Base-by-base conservation (phyloP, 2,329 filamentous ascomycete species). In the Colletotrichum spinosum region DNA sequence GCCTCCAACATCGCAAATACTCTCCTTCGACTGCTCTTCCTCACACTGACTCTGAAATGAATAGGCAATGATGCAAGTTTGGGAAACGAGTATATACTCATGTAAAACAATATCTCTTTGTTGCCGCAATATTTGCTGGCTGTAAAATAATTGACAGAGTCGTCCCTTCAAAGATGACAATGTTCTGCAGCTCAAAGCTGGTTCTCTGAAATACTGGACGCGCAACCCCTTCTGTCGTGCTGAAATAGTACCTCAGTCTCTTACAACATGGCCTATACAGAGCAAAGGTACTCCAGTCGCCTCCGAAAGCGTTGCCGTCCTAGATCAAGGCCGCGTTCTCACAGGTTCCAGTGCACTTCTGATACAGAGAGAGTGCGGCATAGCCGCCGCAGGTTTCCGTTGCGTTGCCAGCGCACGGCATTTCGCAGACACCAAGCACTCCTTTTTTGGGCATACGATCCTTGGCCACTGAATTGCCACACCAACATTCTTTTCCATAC, bases 361-460 rank as follows among this genome's bases (percentile, higher is more conserved):
- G 66, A 56, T 80, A 80, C 3, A 80, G 68, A 6, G 72, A 75
- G 15, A 79, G 70, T 2, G 72, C 72, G 13, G 67, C 71, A 10
- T 72, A 71, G 10, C 79, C 69, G 12, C 69, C 69, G 35, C 69
- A 70, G 17, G 60, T 52, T 8, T 68, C 57, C 5, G 37, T 39
- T 33, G 50, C 35, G 54, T 60, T 59, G 37, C 69, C 69, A 11
- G 53, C 17, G 56, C 69, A 70, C n/a, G 68, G 54, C 67, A 67
- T 67, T 50, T 72, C 71, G 69, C 82, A 84, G 55, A 76, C 72
- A 13, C 81, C 82, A 55, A 79, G 71, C 17, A 81, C 73, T n/a
- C 80, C 79, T 2, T 74, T 69, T n/a, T 75, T 72, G 1, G 80
- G 81, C 17, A 56, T 65, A 12, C 69, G 68, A 25, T 67, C 68